A percentile compares a stretch with the other conserved stretches of the same genome.
phyloP scores from a whole-genome alignment of 2,329 filamentous ascomycete species.

The Cordyceps militaris region DNA sequence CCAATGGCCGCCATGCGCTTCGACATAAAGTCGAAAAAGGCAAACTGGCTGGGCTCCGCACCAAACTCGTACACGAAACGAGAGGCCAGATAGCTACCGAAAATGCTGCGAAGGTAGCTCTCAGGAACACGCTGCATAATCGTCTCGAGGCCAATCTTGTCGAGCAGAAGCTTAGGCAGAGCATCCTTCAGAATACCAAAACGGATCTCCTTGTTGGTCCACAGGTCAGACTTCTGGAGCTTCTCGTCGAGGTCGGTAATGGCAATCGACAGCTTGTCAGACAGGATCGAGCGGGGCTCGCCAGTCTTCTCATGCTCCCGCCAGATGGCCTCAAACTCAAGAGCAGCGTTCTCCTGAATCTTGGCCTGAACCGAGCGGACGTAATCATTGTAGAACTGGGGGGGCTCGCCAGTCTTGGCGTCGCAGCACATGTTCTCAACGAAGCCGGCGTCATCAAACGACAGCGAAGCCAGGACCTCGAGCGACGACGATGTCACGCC shows the following conservation, averaged over 20 bases:
- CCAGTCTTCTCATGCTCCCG: slow-evolving; percentile 81
- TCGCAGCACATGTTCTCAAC: slow-evolving; percentile 91
- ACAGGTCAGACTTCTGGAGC: slow-evolving; percentile 85
- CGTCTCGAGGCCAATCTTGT: slow-evolving; percentile 85
- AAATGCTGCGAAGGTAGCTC: slow-evolving; percentile 87
- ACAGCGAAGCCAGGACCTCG: slow-evolving; percentile 88
- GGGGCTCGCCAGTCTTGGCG: slow-evolving; percentile 56
- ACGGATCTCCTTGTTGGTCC: slow-evolving; percentile 75
- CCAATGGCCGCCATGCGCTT: slow-evolving; percentile 50
- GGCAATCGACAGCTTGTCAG: slow-evolving; percentile 81
- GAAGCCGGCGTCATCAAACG: slow-evolving; percentile 87
- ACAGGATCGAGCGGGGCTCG: slow-evolving; percentile 73
- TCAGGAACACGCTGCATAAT: slow-evolving; percentile 85
- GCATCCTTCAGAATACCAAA: slow-evolving; percentile 75
- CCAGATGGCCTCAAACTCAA: slow-evolving; percentile 99
- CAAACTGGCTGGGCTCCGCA: slow-evolving; percentile 87
- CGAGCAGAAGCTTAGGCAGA: slow-evolving; percentile 71
- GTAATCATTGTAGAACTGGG: slow-evolving; percentile 88
- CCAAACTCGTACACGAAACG: slow-evolving; percentile 96
- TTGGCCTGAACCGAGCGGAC: slow-evolving; percentile 85
- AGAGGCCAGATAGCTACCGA: slow-evolving; percentile 89
- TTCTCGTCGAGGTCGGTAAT: slow-evolving; percentile 98
- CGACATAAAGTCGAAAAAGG: slow-evolving; percentile 92
- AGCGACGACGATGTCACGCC: slow-evolving; percentile 96
- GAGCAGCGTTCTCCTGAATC: slow-evolving; percentile 81